Percentiles rank a stretch among this genome's conserved stretches.
phyloP scores from a whole-genome alignment of 1,284 basidiomycete species.

The Tylopilus sp. region DNA sequence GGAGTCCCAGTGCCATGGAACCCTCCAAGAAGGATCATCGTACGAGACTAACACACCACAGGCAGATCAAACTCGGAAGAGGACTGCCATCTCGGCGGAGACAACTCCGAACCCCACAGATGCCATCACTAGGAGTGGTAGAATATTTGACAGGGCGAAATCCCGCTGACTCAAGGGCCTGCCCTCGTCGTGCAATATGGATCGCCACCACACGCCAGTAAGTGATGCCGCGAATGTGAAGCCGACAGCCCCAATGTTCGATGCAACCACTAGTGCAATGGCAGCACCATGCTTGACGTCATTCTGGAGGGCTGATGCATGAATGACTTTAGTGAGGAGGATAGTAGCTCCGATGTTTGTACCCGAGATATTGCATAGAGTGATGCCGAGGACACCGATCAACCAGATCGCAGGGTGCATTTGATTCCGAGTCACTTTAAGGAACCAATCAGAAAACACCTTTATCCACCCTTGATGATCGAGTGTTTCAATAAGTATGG shows the following conservation, averaged over 20 bases:
- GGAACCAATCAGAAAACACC: conserved; percentile 83
- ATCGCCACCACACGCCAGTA: conserved; percentile 90
- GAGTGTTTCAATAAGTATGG: conserved; percentile 92
- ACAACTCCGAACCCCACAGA: conserved; percentile 65
- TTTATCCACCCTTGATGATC: conserved; percentile 90
- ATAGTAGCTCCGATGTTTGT: conserved; percentile 98
- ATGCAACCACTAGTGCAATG: conserved; percentile 80
- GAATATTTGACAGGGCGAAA: conserved; percentile 82
- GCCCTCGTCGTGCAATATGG: conserved; percentile 84
- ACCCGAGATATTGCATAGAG: conserved; percentile 91
- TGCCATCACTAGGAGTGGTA: conserved; percentile 69
- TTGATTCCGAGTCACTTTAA: conserved; percentile 55
- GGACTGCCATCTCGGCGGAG: conserved; percentile 72
- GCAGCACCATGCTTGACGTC: conserved; percentile 49
- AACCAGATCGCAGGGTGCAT: conserved; percentile 69
- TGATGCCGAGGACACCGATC: conserved; percentile 69
- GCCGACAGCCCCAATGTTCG: conserved; percentile 93
- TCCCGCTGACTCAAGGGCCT: conserved; percentile 73
- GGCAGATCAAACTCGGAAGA: conserved; percentile 23
- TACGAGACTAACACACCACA: no score
- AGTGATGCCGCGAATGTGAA: conserved; percentile 93
- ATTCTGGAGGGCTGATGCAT: conserved; percentile 39
- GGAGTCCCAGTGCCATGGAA: no score
- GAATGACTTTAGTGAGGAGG: conserved; percentile 73
- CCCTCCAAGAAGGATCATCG: no score